Conservation (phyloP, 2,329 filamentous ascomycete genomes). For the Magnaporthales sp. region DNA sequence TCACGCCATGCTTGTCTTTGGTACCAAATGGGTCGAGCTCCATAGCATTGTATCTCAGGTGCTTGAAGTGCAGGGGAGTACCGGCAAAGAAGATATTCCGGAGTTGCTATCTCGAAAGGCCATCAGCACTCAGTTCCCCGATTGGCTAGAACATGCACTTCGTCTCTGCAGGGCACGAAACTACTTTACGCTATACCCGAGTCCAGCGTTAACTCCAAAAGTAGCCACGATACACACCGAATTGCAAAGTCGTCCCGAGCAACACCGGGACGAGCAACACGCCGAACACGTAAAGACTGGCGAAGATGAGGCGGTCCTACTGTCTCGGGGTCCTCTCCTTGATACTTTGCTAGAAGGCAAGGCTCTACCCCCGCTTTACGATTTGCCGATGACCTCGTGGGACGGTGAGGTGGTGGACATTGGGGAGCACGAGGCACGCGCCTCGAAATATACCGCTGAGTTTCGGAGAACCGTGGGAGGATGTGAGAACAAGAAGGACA, state of each 20-base stretch:
- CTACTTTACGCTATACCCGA: constrained; percentile 75
- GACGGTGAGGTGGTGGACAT: constrained; percentile 42
- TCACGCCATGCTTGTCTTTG: constrained; percentile 74
- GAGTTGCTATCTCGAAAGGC: constrained; percentile 36
- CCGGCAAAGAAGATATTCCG: constrained; percentile 17
- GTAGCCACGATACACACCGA: constrained; percentile 74
- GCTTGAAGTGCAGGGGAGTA: constrained; percentile 33
- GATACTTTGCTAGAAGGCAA: constrained; percentile 37
- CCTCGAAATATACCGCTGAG: constrained; percentile 41
- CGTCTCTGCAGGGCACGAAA: constrained; percentile 68
- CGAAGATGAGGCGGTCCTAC: constrained; percentile 18
- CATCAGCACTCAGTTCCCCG: constrained; percentile 60
- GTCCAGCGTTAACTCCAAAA: constrained; percentile 39
- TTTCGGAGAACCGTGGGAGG: constrained; percentile 62
- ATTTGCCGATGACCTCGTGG: constrained; percentile 55
- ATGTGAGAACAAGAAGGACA: constrained; percentile 35
- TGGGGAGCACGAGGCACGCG: constrained; percentile 30
- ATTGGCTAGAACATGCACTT: constrained; percentile 71
- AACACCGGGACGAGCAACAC: constrained; percentile 31
- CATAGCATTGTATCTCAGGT: constrained; percentile 68
- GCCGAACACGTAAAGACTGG: constrained; percentile 13
- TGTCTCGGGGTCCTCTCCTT: constrained; percentile 39
- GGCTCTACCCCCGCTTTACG: constrained; percentile 30
- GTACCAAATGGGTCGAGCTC: constrained; percentile 78
- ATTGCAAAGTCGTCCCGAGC: constrained; percentile 64